Base-by-base conservation (phyloP, 1,139 yeast species). In the Saccharomyces hybrid region DNA sequence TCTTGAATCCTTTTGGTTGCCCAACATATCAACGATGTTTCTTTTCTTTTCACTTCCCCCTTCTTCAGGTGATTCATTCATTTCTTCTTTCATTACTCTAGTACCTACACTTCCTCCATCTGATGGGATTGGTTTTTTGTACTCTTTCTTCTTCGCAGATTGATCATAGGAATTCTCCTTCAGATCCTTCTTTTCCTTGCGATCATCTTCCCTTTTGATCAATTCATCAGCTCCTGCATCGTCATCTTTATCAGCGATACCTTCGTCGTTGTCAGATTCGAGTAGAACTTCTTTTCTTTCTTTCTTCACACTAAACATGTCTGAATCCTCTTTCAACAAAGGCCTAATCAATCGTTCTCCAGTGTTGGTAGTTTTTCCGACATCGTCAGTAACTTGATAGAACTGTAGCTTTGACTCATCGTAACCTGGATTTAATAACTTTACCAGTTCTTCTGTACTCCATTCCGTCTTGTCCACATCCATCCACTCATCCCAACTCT, bases 401-500 rank as follows among this genome's bases (percentile, higher is more conserved):
- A 80, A 77, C 31, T 75, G 77, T 52, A 88, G 67, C 20, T 49
- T 44, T 7, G 66, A 65, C 3, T 71, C 72, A 47, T 78, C 76
- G 0, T 76, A 80, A 6, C 66, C 64, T 53, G 79, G 77, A 1
- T 70, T 64, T 6, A 72, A 63, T 48, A 81, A 64, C 14, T 75
- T 68, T 0, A 72, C 64, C 2, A 74, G 75, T 31, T 82, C 68
- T 14, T 69, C 63, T 62, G 64, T 55, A 56, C 70, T 68, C 79
- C 82, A 76, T 27, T 67, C 75, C 56, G 71, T 59, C 52, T 61
- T 60, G 2, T 60, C 62, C 0, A 70, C 65, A 57, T 80, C 73
- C 49, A 88, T 68, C 96, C 97, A 88, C 6, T 68, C 66, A 13
- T 76, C 67, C 81, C 91, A 83, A 32, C 74, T 79, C 23, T 71